Base-by-base conservation (phyloP, 2,329 filamentous ascomycete species). In the Dactylellina leptospora region DNA sequence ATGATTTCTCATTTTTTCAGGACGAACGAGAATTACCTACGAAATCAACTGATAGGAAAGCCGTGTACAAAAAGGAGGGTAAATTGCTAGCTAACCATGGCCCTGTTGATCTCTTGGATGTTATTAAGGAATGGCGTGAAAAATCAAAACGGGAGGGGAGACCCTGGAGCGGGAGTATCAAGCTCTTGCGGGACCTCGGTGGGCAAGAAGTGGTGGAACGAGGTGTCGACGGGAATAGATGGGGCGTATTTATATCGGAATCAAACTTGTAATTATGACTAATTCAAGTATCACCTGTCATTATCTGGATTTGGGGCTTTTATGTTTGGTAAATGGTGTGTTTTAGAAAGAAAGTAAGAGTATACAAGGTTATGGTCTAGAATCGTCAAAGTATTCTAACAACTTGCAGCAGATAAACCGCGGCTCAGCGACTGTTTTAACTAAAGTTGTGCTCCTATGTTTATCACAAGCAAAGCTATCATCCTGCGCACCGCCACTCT, bases 1-100 rank as follows among this genome's bases (percentile, higher is more conserved):
- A 60, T 25, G 68, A 72, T 22, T 72, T 72, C 48, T 72, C 68
- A 10, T 72, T 72, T 27, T 72, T 72, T 13, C 58, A 63, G 11
- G 59, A 72, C 23, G 64, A 70, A 38, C 50, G 50, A 33, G 20
- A 16, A 18, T 23, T 60, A 6, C 56, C 64, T 27, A 22, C 9
- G n/a, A 4, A 16, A 22, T 6, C 5, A 6, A 33, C 13, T 11
- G 13, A 10, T 9, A 28, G 8, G 20, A 4, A 2, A n/a, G 13
- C n/a, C 3, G 36, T 16, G 16, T 40, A 11, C 2, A 16, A 8
- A 30, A 18, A 33, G 2, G 40, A 16, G 16, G 28, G 33, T 18
- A 16, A n/a, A 36, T 18, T 13, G 25, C 18, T 4, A 28, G 20
- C 25, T 10, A 27, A 54, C 5, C 5, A 45, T 10, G 33, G 13